Percentiles rank a stretch among this genome's conserved stretches.
Evolutionary conservation across 306 rosid genomes (phyloP).

Genomic region (Acacia acuminata): DNA sequence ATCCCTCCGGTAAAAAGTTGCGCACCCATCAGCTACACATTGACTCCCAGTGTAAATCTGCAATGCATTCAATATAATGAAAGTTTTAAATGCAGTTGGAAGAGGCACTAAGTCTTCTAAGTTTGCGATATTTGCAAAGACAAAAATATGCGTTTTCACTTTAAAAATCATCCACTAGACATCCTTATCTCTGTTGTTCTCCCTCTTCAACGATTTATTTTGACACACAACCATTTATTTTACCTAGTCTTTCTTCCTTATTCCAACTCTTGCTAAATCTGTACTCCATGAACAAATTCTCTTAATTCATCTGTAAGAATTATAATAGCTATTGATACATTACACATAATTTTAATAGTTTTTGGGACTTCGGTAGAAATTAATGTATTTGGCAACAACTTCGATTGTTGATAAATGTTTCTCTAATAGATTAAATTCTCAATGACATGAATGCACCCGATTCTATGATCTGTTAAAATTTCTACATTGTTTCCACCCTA

Average conservation of each 20-base stretch:
- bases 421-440: not conserved
- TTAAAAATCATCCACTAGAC: not conserved
- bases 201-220: not conserved
- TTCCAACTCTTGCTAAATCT: not conserved
- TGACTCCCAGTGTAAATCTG: not conserved
- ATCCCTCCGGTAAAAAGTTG: constrained; percentile 37
- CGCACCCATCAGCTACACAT: constrained; percentile 34
- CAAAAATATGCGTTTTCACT: not conserved
- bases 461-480: not conserved
- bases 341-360: not conserved
- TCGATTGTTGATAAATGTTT: not conserved
- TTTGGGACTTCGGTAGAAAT: not conserved
- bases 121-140: not conserved
- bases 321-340: not conserved
- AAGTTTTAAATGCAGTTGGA: not conserved
- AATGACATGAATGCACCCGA: not conserved
- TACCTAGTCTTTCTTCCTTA: not conserved
- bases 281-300: not conserved
- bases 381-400: not conserved
- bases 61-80: not conserved
- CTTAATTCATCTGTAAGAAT: not conserved
- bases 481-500: not conserved
- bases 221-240: not conserved
- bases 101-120: not conserved
- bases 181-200: not conserved